phyloP scores from a whole-genome alignment of 1,284 basidiomycete genomes.

The Ustilago vetiveriae region DNA sequence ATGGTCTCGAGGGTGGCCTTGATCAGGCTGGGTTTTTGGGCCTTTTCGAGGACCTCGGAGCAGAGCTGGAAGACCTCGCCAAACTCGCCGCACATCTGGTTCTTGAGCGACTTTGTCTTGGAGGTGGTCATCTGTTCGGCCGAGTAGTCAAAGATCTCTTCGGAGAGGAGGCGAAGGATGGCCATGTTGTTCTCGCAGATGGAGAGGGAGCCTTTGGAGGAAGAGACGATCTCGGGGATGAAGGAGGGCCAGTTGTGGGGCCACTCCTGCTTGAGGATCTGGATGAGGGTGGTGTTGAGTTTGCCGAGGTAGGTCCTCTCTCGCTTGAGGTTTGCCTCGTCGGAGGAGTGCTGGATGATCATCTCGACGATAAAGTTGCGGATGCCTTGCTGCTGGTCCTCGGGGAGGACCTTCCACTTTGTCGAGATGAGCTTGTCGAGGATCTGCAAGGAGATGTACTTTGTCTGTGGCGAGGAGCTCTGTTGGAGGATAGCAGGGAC shows the following conservation, averaged over 20 bases:
- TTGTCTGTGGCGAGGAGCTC: constrained; percentile 86
- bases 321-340: constrained; percentile 78
- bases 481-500: constrained; percentile 92
- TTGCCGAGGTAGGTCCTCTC: constrained; percentile 98
- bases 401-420: constrained; percentile 94
- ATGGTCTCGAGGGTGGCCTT: constrained; percentile 95
- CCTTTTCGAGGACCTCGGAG: constrained; percentile 90
- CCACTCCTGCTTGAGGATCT: constrained; percentile 99
- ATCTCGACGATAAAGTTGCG: constrained; percentile 95
- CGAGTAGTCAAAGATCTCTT: constrained; percentile 99
- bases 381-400: constrained; percentile 82
- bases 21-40: constrained; percentile 95
- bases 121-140: constrained; percentile 98
- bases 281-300: constrained; percentile 93
- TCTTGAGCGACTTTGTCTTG: constrained; percentile 97
- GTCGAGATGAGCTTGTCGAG: constrained; percentile 80
- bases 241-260: constrained; percentile 99
- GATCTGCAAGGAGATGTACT: constrained; percentile 69
- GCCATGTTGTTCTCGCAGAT: constrained; percentile 99
- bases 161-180: constrained; percentile 94
- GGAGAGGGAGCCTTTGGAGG: constrained; percentile 93
- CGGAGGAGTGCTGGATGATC: constrained; percentile 89
- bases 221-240: constrained; percentile 96
- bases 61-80: constrained; percentile 67
- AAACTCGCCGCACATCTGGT: constrained; percentile 70